phyloP scores from a whole-genome alignment of 129 eudicot species.

The Daucus carota region DH1_v3.0 NC_030387.2:31578501-31579000 shows the following conservation, averaged over 20 bases:
- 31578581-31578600: conserved; percentile 21
- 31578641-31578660: not conserved
- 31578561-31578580: not conserved
- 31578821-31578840: conserved; percentile 60
- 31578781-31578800: conserved; percentile 50
- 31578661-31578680: not conserved
- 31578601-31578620: not conserved
- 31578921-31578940: conserved; percentile 30
- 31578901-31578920: conserved; percentile 54
- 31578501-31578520: not conserved
- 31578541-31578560: not conserved
- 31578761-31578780: conserved; percentile 22
- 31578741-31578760: not conserved
- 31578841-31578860: conserved; percentile 45
- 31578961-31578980: conserved; percentile 50
- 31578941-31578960: conserved; percentile 48
- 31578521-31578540: not conserved
- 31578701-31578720: not conserved
- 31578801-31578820: conserved; percentile 42
- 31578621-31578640: not conserved
- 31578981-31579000: conserved; percentile 34
- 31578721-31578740: not conserved
- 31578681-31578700: not conserved
- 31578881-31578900: conserved; percentile 32
- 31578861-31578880: conserved; percentile 55